phyloP scores from a whole-genome alignment of 2,329 filamentous ascomycete genomes.

The Phaeosphaeriaceae sp. region DNA sequence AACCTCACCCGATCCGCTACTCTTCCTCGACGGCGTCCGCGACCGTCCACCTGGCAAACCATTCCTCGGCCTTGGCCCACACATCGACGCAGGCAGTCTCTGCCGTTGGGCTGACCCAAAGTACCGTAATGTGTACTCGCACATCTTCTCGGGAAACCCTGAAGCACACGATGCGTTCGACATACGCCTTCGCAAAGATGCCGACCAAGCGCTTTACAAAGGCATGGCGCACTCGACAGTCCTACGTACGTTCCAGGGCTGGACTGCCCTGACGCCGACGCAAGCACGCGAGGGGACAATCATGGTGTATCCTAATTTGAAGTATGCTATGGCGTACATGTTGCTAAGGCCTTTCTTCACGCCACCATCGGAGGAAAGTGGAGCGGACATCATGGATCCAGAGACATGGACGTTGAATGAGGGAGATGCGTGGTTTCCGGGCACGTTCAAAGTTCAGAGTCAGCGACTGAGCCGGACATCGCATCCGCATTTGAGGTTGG shows the following conservation, averaged over 20 bases:
- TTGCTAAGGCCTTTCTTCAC: conserved; percentile 55
- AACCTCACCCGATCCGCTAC: conserved; percentile 46
- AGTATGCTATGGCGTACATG: conserved; percentile 49
- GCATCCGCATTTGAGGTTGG: conserved; percentile 51
- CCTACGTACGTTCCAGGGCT: conserved; percentile 52
- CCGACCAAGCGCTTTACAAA: conserved; percentile 46
- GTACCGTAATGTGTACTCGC: conserved; percentile 49
- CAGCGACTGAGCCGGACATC: conserved; percentile 47
- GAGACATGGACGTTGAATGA: conserved; percentile 49
- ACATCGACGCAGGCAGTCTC: conserved; percentile 55
- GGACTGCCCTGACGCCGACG: conserved; percentile 52
- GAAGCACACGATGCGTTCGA: conserved; percentile 51
- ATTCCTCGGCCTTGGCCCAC: conserved; percentile 54
- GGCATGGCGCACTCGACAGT: conserved; percentile 50
- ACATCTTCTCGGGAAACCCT: conserved; percentile 50
- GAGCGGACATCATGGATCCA: conserved; percentile 47
- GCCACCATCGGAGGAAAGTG: conserved; percentile 29
- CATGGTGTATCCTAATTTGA: conserved; percentile 52
- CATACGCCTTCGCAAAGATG: conserved; percentile 44
- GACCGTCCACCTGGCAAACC: conserved; percentile 48
- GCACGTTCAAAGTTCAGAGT: conserved; percentile 45
- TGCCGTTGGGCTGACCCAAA: conserved; percentile 53
- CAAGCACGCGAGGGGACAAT: conserved; percentile 49
- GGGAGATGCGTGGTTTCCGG: conserved; percentile 47
- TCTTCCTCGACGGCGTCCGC: conserved; percentile 52